phyloP scores from a whole-genome alignment of 2,329 filamentous ascomycete species.

The Diaporthe ampelina region DNA sequence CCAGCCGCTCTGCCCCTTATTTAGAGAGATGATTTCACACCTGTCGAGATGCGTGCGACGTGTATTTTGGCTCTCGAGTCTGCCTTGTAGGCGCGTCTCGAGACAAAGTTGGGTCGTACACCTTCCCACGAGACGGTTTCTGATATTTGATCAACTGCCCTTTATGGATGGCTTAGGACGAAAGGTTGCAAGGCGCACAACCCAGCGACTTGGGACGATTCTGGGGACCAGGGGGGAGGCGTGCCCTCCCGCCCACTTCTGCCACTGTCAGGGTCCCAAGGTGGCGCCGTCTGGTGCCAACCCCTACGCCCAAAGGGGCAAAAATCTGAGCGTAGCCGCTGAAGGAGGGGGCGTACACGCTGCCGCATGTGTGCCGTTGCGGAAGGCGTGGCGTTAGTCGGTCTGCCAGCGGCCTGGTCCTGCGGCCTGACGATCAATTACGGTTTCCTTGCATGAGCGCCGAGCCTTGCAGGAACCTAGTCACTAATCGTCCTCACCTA shows the following conservation, averaged over 20 bases:
- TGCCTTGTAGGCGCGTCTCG: constrained; percentile 21
- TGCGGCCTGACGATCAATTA: constrained; percentile 37
- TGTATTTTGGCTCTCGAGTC: constrained; percentile 8
- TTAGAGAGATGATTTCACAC: not conserved
- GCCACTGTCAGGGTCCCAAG: constrained; percentile 14
- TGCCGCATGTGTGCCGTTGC: constrained; percentile 7
- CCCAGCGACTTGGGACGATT: constrained; percentile 5
- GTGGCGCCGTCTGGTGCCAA: constrained; percentile 29
- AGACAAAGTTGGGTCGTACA: not conserved
- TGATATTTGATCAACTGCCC: constrained; percentile 26
- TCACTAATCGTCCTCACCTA: constrained; percentile 15
- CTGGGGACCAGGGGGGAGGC: not conserved
- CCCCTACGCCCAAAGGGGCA: constrained; percentile 6
- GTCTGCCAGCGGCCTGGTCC: constrained; percentile 24
- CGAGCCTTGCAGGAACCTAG: constrained; percentile 41
- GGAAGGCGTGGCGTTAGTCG: constrained; percentile 37
- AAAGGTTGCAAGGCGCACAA: constrained; percentile 13
- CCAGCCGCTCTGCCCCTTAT: not conserved
- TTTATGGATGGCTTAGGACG: constrained; percentile 17
- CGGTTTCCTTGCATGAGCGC: constrained; percentile 33
- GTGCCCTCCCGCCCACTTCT: no score
- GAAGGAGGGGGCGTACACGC: constrained; percentile 29
- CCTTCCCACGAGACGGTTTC: constrained; percentile 18
- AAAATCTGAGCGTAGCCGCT: constrained; percentile 31
- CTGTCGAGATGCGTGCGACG: not conserved